Percentiles rank a stretch among this genome's conserved stretches.
phyloP scores from a whole-genome alignment of 352 stramenopile genomes.

The Globisporangium splendens region DNA sequence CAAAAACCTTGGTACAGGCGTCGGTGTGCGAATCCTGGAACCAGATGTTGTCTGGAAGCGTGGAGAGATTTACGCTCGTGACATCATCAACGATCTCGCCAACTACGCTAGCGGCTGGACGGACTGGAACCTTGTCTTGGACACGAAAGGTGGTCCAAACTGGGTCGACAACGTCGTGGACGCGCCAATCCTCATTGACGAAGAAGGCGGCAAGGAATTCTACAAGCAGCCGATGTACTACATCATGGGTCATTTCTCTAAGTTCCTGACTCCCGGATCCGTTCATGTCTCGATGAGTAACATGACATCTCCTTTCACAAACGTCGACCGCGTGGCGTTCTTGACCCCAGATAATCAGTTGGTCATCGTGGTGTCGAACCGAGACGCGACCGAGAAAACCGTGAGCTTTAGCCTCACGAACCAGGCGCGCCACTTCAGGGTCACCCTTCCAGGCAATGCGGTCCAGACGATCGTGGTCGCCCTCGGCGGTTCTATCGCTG shows the following conservation, averaged over 20 bases:
- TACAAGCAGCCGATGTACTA: constrained; percentile 44
- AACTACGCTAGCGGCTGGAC: constrained; percentile 57
- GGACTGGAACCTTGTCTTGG: constrained; percentile 73
- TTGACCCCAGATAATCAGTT: constrained; percentile 26
- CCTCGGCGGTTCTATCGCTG: background rate
- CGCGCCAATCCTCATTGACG: constrained; percentile 28
- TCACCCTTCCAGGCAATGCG: constrained; percentile 26
- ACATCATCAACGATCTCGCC: constrained; percentile 67
- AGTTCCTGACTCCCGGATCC: constrained; percentile 33
- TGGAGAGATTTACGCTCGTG: constrained; percentile 46
- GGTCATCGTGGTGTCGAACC: constrained; percentile 37
- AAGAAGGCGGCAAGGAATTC: constrained; percentile 18
- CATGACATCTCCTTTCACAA: constrained; percentile 6
- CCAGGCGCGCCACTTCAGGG: constrained; percentile 17
- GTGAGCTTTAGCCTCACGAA: constrained; percentile 21
- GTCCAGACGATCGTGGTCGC: constrained; percentile 30
- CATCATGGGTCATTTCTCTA: constrained; percentile 32
- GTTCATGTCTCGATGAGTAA: constrained; percentile 22
- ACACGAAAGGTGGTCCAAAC: constrained; percentile 43
- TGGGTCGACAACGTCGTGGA: constrained; percentile 47
- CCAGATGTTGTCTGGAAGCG: constrained; percentile 33
- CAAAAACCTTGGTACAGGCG: constrained; percentile 24
- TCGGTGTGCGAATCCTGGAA: constrained; percentile 26
- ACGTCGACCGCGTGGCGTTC: constrained; percentile 34
- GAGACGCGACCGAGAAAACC: constrained; percentile 23